phyloP scores from a whole-genome alignment of 768 basidiomycete genomes.

The Hygrophorus russula region DNA sequence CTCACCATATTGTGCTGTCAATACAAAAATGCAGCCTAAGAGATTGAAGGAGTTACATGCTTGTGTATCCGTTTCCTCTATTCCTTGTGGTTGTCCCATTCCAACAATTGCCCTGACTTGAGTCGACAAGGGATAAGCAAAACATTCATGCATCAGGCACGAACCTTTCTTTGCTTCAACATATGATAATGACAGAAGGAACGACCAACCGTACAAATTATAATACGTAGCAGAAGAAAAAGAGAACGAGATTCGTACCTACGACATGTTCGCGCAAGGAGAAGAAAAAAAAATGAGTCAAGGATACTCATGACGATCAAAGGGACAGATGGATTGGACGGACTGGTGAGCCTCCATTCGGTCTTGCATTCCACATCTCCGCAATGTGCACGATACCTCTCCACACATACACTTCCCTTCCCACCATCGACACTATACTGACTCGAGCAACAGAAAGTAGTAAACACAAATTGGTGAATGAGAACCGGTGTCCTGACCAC shows the following conservation, averaged over 20 bases:
- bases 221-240: constrained; percentile 19
- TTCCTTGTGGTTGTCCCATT: no score
- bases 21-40: no score
- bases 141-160: constrained; percentile 1
- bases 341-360: constrained; percentile 17
- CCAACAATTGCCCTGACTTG: no score
- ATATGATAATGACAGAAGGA: constrained; percentile 13
- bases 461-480: not conserved
- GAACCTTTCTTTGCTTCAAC: not conserved
- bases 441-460: not conserved
- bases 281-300: constrained; percentile 6
- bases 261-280: not conserved
- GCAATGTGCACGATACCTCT: not conserved
- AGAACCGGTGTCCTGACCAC: not conserved
- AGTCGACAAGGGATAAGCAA: no score
- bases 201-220: constrained; percentile 21
- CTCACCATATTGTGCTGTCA: no score
- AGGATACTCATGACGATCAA: constrained; percentile 6
- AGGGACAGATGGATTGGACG: constrained; percentile 18
- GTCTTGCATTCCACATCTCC: constrained; percentile 1
- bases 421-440: not conserved
- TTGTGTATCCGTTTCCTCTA: no score
- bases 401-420: not conserved
- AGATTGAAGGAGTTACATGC: no score
- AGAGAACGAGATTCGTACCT: constrained; percentile 11